Conservation (phyloP, 1,139 yeast species). For the Debaryomyces sp. region DNA sequence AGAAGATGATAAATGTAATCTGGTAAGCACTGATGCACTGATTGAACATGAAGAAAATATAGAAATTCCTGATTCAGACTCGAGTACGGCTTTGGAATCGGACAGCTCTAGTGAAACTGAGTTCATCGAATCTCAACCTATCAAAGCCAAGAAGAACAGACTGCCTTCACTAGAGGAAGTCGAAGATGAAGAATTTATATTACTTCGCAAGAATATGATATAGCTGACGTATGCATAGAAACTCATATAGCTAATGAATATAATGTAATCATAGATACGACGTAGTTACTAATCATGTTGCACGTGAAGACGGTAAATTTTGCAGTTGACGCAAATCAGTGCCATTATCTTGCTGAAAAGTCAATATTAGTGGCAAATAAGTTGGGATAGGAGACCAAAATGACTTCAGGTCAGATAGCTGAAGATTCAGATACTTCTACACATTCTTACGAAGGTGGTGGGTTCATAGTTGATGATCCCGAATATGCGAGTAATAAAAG, state of each 20-base stretch:
- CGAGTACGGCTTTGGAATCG: conserved; percentile 5
- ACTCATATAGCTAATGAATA: background rate
- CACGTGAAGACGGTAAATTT: conserved; percentile 4
- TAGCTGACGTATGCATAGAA: background rate
- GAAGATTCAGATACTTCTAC: conserved; percentile 5
- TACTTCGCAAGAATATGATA: conserved; percentile 36
- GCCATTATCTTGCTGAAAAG: background rate
- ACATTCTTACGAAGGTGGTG: conserved; percentile 30
- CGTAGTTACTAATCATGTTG: conserved; percentile 4
- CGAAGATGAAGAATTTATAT: conserved; percentile 48
- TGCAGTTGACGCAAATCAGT: conserved; percentile 2
- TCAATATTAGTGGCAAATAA: background rate
- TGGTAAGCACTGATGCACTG: background rate
- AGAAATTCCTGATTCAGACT: background rate
- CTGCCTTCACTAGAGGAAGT: conserved; percentile 43
- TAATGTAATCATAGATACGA: background rate
- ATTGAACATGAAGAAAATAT: conserved; percentile 3
- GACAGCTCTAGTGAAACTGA: conserved; percentile 11
- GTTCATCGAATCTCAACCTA: background rate
- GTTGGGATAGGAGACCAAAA: background rate
- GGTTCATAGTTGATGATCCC: conserved; percentile 46
- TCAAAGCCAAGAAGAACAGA: background rate
- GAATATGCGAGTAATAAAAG: conserved; percentile 20
- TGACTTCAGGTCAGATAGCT: background rate
- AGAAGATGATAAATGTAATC: background rate